Evolutionary conservation across 2,329 filamentous ascomycete species (phyloP).

Genomic region (Cladosporium oxysporum): DNA sequence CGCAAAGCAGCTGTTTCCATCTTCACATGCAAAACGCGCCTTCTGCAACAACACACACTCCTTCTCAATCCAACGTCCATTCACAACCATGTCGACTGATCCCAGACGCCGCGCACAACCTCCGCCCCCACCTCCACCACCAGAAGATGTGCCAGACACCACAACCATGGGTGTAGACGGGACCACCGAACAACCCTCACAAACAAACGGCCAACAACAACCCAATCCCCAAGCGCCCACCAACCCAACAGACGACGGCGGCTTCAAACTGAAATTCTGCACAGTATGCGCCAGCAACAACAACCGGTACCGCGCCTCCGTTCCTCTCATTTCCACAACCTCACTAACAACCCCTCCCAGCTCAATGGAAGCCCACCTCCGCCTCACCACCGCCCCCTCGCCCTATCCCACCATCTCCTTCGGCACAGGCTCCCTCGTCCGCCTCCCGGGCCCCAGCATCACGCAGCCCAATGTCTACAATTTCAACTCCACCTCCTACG

Average conservation of each 20-base stretch:
- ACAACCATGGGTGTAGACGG: constrained; percentile 36
- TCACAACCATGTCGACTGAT: constrained; percentile 41
- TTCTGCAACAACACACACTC: not conserved
- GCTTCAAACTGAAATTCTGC: constrained; percentile 91
- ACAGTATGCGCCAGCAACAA: constrained; percentile 99
- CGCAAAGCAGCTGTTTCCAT: not conserved
- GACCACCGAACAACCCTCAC: constrained; percentile 23
- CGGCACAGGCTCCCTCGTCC: constrained; percentile 91
- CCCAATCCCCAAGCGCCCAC: constrained; percentile 9
- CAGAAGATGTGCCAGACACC: constrained; percentile 43
- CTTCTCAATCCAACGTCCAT: not conserved
- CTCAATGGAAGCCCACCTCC: constrained; percentile 99
- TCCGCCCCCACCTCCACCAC: constrained; percentile 50
- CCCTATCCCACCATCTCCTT: constrained; percentile 97
- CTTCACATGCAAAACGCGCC: constrained; percentile 9
- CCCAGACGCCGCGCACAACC: constrained; percentile 50
- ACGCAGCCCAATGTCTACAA: constrained; percentile 95
- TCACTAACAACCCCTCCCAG: constrained; percentile 44
- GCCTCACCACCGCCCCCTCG: constrained; percentile 69
- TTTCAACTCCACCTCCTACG: constrained; percentile 96
- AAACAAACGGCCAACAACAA: constrained; percentile 27
- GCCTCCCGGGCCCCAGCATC: constrained; percentile 86
- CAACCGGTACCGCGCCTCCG: constrained; percentile 66
- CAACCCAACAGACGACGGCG: constrained; percentile 46
- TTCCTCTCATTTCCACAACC: constrained; percentile 19